phyloP scores from a whole-genome alignment of 306 rosid genomes.

The Cicer chorassanicum region DNA sequence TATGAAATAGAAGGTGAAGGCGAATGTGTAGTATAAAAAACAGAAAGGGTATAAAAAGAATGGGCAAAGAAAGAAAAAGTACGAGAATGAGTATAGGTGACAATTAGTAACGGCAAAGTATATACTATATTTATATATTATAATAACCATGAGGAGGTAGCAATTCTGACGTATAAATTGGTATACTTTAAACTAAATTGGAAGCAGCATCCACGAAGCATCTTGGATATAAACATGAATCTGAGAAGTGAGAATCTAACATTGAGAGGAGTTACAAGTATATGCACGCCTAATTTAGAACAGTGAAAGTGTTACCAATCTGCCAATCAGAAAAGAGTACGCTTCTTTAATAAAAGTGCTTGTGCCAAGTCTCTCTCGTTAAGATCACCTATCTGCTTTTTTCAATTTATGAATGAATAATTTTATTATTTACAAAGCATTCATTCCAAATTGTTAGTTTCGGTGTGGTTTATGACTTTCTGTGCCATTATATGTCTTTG shows the following conservation, averaged over 20 bases:
- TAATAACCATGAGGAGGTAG: not conserved
- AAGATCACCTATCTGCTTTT: not conserved
- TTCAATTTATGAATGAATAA: not conserved
- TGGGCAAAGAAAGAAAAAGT: not conserved
- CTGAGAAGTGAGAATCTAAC: not conserved
- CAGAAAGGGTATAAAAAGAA: not conserved
- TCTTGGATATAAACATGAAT: not conserved
- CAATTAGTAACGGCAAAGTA: not conserved
- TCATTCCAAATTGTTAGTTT: not conserved
- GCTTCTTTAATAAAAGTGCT: not conserved
- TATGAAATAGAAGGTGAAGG: not conserved
- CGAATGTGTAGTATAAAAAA: not conserved
- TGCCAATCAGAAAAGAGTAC: not conserved
- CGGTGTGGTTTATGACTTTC: not conserved
- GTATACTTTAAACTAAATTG: not conserved
- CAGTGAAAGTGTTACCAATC: not conserved
- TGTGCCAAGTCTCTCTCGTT: not conserved
- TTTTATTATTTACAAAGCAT: not conserved
- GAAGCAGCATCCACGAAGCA: conserved; percentile 22
- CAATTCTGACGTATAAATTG: not conserved
- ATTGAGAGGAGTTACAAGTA: not conserved
- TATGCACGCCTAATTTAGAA: not conserved
- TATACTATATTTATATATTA: not conserved
- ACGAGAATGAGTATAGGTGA: not conserved
- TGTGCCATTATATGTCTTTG: not conserved